phyloP scores from a whole-genome alignment of 1,139 yeast species.

The Petasospora rhodanensis region DNA sequence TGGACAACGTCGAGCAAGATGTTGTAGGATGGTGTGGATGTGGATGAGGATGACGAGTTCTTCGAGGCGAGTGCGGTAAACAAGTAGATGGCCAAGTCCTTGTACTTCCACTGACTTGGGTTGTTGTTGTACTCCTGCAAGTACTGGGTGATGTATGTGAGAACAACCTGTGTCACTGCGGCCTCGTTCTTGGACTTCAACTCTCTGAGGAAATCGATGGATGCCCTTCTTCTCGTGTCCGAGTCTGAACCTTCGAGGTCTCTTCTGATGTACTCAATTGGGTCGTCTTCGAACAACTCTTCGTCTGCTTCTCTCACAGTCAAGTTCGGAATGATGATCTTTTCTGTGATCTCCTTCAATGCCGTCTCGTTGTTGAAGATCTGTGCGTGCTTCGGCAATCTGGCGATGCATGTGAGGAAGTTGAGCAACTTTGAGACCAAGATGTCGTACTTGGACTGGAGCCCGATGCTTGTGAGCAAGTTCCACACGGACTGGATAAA shows the following conservation, averaged over 20 bases:
- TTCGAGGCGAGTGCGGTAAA: conserved; percentile 89
- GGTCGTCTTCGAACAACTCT: conserved; percentile 95
- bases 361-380: conserved; percentile 66
- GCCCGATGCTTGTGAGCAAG: conserved; percentile 60
- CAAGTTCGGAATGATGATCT: conserved; percentile 84
- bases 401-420: conserved; percentile 78
- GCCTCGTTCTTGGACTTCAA: conserved; percentile 77
- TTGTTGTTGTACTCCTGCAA: conserved; percentile 45
- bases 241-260: conserved; percentile 94
- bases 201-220: conserved; percentile 87
- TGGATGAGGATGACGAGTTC: conserved; percentile 73
- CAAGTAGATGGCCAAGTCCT: conserved; percentile 82
- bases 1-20: conserved; percentile 78
- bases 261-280: conserved; percentile 84
- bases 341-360: conserved; percentile 72
- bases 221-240: conserved; percentile 86
- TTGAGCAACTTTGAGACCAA: conserved; percentile 77
- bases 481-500: conserved; percentile 86
- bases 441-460: conserved; percentile 76
- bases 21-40: conserved; percentile 84
- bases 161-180: conserved; percentile 67
- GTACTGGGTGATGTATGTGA: conserved; percentile 71
- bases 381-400: conserved; percentile 58
- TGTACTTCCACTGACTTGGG: conserved; percentile 66
- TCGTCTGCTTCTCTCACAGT: conserved; percentile 81